A percentile compares a stretch with the other conserved stretches of the same genome.
phyloP scores from a whole-genome alignment of 2,329 filamentous ascomycete species.

The Aspergillus sp. region DNA sequence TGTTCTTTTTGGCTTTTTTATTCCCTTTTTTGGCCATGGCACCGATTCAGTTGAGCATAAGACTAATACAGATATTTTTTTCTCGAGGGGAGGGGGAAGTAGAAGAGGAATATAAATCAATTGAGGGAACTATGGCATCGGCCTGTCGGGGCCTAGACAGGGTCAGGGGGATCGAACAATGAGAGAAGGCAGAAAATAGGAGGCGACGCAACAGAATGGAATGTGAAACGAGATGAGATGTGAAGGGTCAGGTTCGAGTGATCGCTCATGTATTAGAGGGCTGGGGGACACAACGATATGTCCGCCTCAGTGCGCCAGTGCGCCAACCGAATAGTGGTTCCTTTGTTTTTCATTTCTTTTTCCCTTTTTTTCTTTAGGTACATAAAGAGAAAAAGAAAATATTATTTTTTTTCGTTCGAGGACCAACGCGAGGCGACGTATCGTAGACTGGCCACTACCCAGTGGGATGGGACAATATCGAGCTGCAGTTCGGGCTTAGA shows the following conservation, averaged over 20 bases:
- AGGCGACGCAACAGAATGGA: conserved; percentile 20
- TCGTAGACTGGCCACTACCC: conserved; percentile 29
- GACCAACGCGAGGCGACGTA: conserved; percentile 36
- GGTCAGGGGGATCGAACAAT: conserved; percentile 19
- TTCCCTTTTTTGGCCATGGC: conserved; percentile 35
- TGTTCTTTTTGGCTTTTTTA: conserved; percentile 37
- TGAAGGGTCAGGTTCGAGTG: conserved; percentile 25
- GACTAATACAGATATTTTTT: conserved; percentile 7
- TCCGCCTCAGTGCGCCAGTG: conserved; percentile 28
- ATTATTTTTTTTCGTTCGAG: conserved; percentile 7
- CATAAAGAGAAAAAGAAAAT: too few species aligned
- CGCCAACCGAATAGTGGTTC: conserved; percentile 2
- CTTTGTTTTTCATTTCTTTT: conserved; percentile 14
- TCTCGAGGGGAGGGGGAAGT: conserved; percentile 9
- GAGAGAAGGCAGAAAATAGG: conserved; percentile 15
- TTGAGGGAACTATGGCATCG: conserved; percentile 23
- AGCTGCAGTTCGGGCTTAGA: conserved; percentile 30
- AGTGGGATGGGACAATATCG: conserved; percentile 28
- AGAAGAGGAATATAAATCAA: conserved; percentile 22
- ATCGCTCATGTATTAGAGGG: conserved; percentile 29
- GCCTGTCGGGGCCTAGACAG: conserved; percentile 26
- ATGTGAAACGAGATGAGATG: conserved; percentile 22
- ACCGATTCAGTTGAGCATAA: conserved; percentile 28
- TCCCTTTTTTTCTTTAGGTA: too few species aligned
- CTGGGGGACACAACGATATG: conserved; percentile 25